Base-by-base conservation (phyloP, 805 yeast genomes). In the Komagataella mondaviorum region DNA sequence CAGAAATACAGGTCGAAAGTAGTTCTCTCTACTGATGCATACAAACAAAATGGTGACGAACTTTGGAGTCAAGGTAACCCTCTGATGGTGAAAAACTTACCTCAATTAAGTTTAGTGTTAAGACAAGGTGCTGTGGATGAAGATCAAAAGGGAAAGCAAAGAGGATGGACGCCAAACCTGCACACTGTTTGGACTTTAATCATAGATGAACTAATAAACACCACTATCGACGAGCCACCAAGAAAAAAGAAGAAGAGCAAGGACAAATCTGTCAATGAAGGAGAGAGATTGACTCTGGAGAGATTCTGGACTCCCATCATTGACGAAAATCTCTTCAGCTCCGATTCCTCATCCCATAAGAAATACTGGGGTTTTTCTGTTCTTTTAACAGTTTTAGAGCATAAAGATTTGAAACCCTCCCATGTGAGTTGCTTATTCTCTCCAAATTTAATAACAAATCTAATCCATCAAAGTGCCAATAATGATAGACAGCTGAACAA, bases 291-390 rank as follows among this genome's bases (percentile, higher is more conserved):
- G 23, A 63, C 71, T 2, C 60, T 79, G 45, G 63, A 70, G 6
- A 93, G 86, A 51, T 89, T 91, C 63, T 89, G 96, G 95, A 77
- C 80, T 57, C 70, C 74, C 3, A 81, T 80, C 5, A 77, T 91
- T 14, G 97, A 91, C 61, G 93, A 88, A 58, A 76, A 85, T 3
- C 78, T 86, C 54, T 90, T 91, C 57, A 71, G 86, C 4, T 80
- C 78, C 44, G 79, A 82, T 56, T 73, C 96, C 0, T 88, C 96
- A 1, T 78, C 83, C 36, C 97, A 90, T 63, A 73, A 96, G 52
- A 91, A 90, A 63, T 86, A 75, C 64, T 78, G 88, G 77, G 98
- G 96, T 0, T 80, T 90, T 58, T 85, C 85, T 57, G 75, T 89
- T 8, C 80, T 90, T 54, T 71, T 67, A 46, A 68, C 72, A 50